Evolutionary conservation across 176 grass and related monocot genomes (phyloP).

Genomic region (Raddia distichophylla): DNA sequence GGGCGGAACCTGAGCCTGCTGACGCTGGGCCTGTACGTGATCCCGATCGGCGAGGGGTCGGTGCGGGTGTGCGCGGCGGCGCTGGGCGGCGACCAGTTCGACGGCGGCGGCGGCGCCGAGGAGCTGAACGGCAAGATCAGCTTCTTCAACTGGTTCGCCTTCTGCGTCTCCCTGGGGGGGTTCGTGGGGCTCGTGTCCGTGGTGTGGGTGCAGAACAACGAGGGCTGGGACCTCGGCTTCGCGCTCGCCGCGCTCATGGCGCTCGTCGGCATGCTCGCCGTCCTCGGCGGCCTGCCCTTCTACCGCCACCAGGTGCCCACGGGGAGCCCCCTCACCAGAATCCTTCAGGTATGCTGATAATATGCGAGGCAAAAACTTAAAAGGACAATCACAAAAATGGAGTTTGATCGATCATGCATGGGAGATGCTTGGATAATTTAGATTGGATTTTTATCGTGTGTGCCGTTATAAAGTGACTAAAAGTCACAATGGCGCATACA

Average conservation of each 20-base stretch:
- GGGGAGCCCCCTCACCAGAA: constrained; percentile 70
- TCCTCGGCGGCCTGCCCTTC: constrained; percentile 43
- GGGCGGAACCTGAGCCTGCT: constrained; percentile 46
- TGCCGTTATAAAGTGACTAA: too few relatives aligned
- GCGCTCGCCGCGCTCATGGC: constrained; percentile 33
- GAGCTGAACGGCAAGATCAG: constrained; percentile 46
- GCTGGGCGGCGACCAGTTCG: constrained; percentile 71
- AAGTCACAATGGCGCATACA: too few relatives aligned
- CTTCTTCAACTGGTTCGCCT: constrained; percentile 75
- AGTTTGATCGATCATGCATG: too few relatives aligned
- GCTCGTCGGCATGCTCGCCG: constrained; percentile 22
- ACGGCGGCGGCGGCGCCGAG: constrained; percentile 26
- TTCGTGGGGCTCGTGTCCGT: constrained; percentile 53
- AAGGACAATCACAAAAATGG: too few relatives aligned
- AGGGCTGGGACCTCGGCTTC: constrained; percentile 55
- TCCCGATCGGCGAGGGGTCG: constrained; percentile 47
- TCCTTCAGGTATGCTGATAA: constrained; percentile 45
- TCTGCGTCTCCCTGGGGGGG: constrained; percentile 48
- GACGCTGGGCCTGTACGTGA: constrained; percentile 52
- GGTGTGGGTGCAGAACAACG: constrained; percentile 67
- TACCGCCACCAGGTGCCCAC: constrained; percentile 59
- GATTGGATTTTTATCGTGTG: too few relatives aligned
- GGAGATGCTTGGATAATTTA: too few relatives aligned
- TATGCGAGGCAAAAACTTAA: too few relatives aligned
- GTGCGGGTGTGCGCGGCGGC: constrained; percentile 46